These are phyloP conservation scores for Boletus subparvulus DNA, from an alignment of 768 basidiomycete genomes.

Conservation along the genomic window DNA sequence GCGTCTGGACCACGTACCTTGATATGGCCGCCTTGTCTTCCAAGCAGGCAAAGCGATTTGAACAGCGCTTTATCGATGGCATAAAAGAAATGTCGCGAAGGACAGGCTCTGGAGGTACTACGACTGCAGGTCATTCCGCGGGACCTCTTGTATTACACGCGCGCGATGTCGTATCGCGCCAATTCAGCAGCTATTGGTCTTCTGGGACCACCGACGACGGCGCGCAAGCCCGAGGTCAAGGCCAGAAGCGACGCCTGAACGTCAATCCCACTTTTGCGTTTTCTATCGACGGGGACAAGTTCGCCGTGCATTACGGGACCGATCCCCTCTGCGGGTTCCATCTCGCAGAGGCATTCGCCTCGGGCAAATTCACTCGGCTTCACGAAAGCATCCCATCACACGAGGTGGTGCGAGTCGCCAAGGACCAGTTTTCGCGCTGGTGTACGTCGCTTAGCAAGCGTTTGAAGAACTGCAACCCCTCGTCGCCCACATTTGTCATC, in stretches of 20 bases:
- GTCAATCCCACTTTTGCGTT: constrained; percentile 32
- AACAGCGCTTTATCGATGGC: constrained; percentile 7
- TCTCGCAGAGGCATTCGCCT: constrained; percentile 25
- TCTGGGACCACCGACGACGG: constrained; percentile 17
- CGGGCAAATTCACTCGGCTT: constrained; percentile 4
- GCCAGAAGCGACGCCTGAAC: not conserved
- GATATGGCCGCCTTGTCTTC: constrained; percentile 2
- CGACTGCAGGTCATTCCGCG: constrained; percentile 26
- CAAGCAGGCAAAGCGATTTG: constrained; percentile 8
- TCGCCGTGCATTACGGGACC: constrained; percentile 29
- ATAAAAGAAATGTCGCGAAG: constrained; percentile 4
- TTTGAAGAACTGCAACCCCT: constrained; percentile 13
- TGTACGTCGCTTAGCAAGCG: constrained; percentile 17
- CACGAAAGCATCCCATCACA: not conserved
- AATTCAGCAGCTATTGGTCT: constrained; percentile 27
- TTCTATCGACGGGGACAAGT: constrained; percentile 27
- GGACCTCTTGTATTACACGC: constrained; percentile 20
- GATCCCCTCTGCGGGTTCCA: constrained; percentile 32
- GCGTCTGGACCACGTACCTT: constrained; percentile 24
- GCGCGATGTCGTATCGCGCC: not conserved
- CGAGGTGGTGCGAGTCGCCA: constrained; percentile 16
- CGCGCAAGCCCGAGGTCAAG: not conserved
- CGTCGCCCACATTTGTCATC: constrained; percentile 22
- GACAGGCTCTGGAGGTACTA: not conserved
- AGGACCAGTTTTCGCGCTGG: constrained; percentile 27